Conservation (phyloP, 768 basidiomycete species). For the Russula brevipes region DNA sequence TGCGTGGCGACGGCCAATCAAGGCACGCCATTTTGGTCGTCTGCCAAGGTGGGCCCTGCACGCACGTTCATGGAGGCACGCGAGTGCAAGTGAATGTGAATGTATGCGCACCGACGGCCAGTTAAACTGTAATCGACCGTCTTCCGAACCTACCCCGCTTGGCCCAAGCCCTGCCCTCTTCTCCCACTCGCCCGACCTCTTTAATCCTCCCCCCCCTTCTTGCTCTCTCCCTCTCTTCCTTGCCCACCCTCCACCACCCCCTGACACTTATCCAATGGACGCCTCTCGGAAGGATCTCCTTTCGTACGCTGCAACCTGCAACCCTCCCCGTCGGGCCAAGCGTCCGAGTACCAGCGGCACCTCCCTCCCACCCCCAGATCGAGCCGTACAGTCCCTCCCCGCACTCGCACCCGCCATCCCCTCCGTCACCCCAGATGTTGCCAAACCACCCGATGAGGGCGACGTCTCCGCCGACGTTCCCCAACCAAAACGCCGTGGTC, state of each 20-base stretch:
- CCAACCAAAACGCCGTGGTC: constrained; percentile 57
- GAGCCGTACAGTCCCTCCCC: constrained; percentile 13
- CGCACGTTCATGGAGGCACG: constrained; percentile 23
- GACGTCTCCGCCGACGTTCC: constrained; percentile 31
- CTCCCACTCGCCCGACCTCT: constrained; percentile 1
- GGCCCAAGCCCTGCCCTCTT: too few species aligned
- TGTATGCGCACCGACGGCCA: background rate
- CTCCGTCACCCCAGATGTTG: constrained; percentile 6
- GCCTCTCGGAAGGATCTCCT: constrained; percentile 23
- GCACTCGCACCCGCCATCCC: constrained; percentile 24
- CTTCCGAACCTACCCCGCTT: constrained; percentile 7
- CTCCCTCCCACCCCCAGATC: background rate
- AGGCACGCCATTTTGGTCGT: constrained; percentile 18
- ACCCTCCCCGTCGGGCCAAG: constrained; percentile 45
- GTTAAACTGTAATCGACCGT: background rate
- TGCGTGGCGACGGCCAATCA: constrained; percentile 16
- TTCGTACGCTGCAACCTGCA: constrained; percentile 37
- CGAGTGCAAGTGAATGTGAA: constrained; percentile 18
- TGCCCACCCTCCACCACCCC: background rate
- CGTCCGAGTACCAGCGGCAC: constrained; percentile 26
- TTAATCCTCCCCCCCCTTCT: background rate
- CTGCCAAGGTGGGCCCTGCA: constrained; percentile 4
- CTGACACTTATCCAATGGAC: constrained; percentile 4
- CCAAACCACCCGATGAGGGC: constrained; percentile 24
- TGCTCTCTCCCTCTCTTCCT: background rate